Base-by-base conservation (phyloP, 2,329 filamentous ascomycete genomes). In the Colletotrichum australisinense region DNA sequence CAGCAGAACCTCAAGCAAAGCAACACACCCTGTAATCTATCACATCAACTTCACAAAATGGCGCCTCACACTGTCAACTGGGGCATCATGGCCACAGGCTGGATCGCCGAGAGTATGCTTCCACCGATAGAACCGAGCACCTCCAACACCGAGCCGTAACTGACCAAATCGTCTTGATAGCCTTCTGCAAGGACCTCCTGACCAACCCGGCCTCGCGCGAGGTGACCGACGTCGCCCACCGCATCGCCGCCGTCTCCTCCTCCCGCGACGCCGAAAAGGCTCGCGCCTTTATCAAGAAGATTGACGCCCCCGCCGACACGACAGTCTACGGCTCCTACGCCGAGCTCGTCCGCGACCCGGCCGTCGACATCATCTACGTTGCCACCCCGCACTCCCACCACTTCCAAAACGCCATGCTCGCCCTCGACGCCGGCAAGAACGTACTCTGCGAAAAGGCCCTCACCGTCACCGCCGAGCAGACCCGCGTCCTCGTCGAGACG, bases 321-420 rank as follows among this genome's bases (percentile, higher is more conserved):
- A 90, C 90, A 77, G 88, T 92, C 11, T 97, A 97, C 80, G 94
- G 93, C 72, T 94, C 92, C 12, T 98, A 98, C 83, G 88, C 92
- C 74, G 93, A 95, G 80, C 89, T 98, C 32, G 94, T 96, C 30
- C 88, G 89, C 63, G 94, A 97, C 80, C 86, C 92, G 7, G 89
- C 94, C 78, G 89, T 97, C 76, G 94, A 97, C 82, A 94, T 97
- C 77, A 84, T 98, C 84, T 98, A 97, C 83, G 90, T 98, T 69
- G 95, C 94, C 28, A 97, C 95, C 4, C 95, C 95, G 19, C 95
- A 97, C 85, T 95, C 93, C 78, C 95, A 97, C 82, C 95, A 98
- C 86, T 97, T 95, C 86, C 94, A 97, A 82, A 96, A 98, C 84
- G 90, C 91, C 75, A 94, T 95, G 90, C 89, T 97, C n/a, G 93